Evolutionary conservation across 228 moss, liverwort and hornwort species (phyloP).

Genomic region (Sphagnum magellanicum): DNA sequence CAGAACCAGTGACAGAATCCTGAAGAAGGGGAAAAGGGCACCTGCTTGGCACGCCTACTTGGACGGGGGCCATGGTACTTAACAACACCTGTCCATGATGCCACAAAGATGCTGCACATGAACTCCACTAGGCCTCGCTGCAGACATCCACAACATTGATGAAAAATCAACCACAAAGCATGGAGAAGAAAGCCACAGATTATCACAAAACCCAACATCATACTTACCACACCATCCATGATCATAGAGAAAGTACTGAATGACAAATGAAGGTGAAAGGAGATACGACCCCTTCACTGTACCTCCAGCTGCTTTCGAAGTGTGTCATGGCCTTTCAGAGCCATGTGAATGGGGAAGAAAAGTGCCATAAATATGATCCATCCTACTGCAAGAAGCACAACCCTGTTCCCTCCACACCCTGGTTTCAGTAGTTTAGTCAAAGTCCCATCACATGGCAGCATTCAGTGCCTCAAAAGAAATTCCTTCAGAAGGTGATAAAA

Average conservation of each 20-base stretch:
- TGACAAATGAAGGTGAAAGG: no score
- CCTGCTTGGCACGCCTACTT: slow-evolving; percentile 91
- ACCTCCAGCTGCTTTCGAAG: slow-evolving; percentile 80
- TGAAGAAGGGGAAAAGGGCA: slow-evolving; percentile 4
- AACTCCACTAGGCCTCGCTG: slow-evolving; percentile 98
- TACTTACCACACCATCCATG: no score
- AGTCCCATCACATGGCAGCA: no score
- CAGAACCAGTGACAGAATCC: no score
- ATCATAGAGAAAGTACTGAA: no score
- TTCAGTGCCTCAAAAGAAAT: no score
- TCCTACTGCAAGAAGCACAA: slow-evolving; percentile 62
- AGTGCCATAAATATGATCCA: slow-evolving; percentile 89
- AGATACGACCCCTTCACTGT: no score
- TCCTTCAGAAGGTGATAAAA: no score
- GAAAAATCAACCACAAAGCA: no score
- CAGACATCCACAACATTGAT: neutral
- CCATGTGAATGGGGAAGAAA: slow-evolving; percentile 70
- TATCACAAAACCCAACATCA: no score
- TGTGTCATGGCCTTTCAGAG: slow-evolving; percentile 59
- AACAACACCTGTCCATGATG: slow-evolving; percentile 94
- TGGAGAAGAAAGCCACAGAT: no score
- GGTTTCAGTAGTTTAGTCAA: no score
- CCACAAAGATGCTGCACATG: slow-evolving; percentile 88
- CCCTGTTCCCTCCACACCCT: slow-evolving; percentile 30
- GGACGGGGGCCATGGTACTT: slow-evolving; percentile 90